Conservation (phyloP, 163 green algal species). For the Scenedesmus sp. region DNA sequence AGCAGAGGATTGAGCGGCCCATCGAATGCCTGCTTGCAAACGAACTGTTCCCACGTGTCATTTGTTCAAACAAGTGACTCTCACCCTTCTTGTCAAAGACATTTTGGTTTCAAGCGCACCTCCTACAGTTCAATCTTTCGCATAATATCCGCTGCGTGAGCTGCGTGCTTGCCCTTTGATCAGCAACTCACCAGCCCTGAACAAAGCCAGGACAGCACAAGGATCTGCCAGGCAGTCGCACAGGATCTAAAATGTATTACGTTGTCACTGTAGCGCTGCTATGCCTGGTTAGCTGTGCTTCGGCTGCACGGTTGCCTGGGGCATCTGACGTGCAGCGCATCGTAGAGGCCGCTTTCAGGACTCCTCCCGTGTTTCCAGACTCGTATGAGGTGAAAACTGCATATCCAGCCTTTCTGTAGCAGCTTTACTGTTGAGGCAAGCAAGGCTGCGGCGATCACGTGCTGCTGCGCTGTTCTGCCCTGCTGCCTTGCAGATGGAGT, state of each 20-base stretch:
- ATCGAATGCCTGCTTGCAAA: neutral
- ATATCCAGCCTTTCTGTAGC: neutral
- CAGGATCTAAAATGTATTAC: neutral
- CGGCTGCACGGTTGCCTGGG: conserved; percentile 13
- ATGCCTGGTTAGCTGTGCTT: neutral
- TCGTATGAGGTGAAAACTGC: conserved; percentile 24
- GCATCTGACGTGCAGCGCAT: neutral
- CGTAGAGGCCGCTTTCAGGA: neutral
- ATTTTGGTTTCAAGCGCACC: no score
- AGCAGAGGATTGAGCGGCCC: no score
- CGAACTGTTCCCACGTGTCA: neutral
- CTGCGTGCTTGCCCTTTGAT: neutral
- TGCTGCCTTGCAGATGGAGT: conserved; percentile 32
- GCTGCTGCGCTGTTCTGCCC: conserved; percentile 1
- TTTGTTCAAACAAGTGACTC: neutral
- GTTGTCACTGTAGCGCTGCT: neutral
- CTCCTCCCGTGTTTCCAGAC: conserved; percentile 28
- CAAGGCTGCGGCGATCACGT: neutral
- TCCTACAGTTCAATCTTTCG: no score
- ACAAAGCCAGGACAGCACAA: neutral
- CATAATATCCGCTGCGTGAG: neutral
- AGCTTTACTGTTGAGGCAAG: neutral
- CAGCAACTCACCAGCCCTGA: neutral
- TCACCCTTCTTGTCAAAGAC: neutral
- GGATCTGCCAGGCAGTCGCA: neutral